Evolutionary conservation across 2,329 filamentous ascomycete genomes (phyloP).

Genomic region (Podosphaera xanthii): DNA sequence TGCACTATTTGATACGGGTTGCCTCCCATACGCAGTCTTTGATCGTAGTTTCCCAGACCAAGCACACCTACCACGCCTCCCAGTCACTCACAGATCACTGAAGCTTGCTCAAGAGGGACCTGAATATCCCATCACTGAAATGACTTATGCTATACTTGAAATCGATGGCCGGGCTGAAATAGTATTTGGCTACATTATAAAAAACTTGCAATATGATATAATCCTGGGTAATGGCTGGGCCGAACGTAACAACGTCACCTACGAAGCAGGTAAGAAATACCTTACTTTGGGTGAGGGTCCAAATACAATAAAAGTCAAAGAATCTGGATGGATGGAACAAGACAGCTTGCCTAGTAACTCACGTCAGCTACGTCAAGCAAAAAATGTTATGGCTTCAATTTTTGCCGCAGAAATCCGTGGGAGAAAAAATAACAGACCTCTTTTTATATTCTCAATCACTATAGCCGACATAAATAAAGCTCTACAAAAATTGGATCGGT

Average conservation of each 20-base stretch:
- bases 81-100: not conserved
- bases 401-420: not conserved
- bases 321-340: not conserved
- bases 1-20: too few species aligned
- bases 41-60: too few species aligned
- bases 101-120: not conserved
- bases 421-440: not conserved
- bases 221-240: not conserved
- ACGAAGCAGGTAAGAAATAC: too few species aligned
- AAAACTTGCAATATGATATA: not conserved
- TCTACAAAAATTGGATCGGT: not conserved
- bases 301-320: too few species aligned
- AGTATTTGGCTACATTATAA: too few species aligned
- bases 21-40: too few species aligned
- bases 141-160: not conserved
- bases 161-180: too few species aligned
- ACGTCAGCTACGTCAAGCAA: not conserved
- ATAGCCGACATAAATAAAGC: not conserved
- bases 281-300: too few species aligned
- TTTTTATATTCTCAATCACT: not conserved
- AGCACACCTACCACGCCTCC: too few species aligned
- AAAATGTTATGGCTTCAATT: not conserved
- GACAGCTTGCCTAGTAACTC: not conserved
- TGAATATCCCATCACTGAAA: not conserved
- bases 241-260: not conserved